These are phyloP conservation scores for Beta corolliflora DNA, from an alignment of 179 eudicot genomes.

Conservation along the genomic window DNA sequence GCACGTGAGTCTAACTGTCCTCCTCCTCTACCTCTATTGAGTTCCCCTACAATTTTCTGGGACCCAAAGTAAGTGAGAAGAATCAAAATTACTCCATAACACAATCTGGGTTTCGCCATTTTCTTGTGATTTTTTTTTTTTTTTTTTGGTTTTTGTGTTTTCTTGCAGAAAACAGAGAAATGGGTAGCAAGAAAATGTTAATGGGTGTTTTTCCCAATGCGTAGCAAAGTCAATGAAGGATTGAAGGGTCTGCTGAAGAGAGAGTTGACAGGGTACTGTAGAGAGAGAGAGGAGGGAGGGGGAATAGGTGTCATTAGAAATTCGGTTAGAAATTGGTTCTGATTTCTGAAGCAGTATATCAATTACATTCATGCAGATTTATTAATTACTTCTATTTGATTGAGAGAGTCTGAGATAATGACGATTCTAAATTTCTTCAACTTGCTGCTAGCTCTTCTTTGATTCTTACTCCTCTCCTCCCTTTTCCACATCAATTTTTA, in stretches of 20 bases:
- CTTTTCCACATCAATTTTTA: too few relatives aligned
- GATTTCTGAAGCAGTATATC: neutral
- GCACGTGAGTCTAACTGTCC: too few relatives aligned
- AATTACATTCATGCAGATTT: too few relatives aligned
- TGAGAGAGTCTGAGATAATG: too few relatives aligned
- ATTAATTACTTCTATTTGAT: too few relatives aligned
- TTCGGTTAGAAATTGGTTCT: constrained; percentile 19
- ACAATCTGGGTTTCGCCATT: constrained; percentile 10
- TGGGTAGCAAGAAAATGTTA: constrained; percentile 2
- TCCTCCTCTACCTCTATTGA: too few relatives aligned
- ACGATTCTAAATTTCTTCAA: too few relatives aligned
- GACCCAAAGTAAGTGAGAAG: constrained; percentile 6
- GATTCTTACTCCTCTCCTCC: too few relatives aligned
- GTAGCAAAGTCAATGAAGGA: neutral
- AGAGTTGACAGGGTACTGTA: neutral
- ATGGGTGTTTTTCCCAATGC: neutral
- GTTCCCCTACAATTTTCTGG: too few relatives aligned
- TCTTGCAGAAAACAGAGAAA: neutral
- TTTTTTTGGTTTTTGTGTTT: neutral
- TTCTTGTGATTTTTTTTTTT: neutral
- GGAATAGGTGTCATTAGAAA: constrained; percentile 3
- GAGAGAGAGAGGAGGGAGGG: neutral
- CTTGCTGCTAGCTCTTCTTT: too few relatives aligned
- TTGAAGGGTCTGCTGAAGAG: neutral
- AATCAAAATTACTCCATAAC: neutral